phyloP scores from a whole-genome alignment of 441 rosid species.

The Brassica balearica region DNA sequence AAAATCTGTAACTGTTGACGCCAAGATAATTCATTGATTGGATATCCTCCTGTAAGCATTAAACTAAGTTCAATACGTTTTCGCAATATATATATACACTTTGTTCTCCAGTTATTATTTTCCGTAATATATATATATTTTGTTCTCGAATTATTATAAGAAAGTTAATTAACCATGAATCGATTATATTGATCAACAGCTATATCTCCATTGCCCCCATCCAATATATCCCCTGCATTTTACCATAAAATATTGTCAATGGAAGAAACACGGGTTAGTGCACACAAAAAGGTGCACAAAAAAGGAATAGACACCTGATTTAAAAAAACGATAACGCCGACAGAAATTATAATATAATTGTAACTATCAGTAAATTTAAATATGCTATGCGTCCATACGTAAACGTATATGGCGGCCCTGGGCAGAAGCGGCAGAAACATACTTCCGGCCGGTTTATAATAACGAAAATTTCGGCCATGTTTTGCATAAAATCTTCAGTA shows the following conservation, averaged over 20 bases:
- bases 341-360: not conserved
- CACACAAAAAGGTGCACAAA: not conserved
- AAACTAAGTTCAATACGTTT: not conserved
- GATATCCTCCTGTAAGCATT: constrained; percentile 52
- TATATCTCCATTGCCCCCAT: constrained; percentile 49
- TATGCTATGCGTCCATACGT: not conserved
- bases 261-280: not conserved
- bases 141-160: not conserved
- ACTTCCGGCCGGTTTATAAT: too few species aligned
- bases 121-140: not conserved
- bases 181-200: constrained; percentile 55
- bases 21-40: constrained; percentile 53
- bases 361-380: not conserved
- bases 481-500: too few species aligned
- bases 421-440: too few species aligned
- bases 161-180: constrained; percentile 42
- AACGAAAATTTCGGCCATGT: too few species aligned
- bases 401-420: not conserved
- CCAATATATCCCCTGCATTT: constrained; percentile 49
- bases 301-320: not conserved
- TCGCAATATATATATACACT: not conserved
- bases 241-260: not conserved
- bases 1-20: constrained; percentile 54
- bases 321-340: constrained; percentile 1
- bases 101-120: not conserved